Conservation (phyloP, 228 moss, liverwort and hornwort species). For the Sphagnum magellanicum region DNA sequence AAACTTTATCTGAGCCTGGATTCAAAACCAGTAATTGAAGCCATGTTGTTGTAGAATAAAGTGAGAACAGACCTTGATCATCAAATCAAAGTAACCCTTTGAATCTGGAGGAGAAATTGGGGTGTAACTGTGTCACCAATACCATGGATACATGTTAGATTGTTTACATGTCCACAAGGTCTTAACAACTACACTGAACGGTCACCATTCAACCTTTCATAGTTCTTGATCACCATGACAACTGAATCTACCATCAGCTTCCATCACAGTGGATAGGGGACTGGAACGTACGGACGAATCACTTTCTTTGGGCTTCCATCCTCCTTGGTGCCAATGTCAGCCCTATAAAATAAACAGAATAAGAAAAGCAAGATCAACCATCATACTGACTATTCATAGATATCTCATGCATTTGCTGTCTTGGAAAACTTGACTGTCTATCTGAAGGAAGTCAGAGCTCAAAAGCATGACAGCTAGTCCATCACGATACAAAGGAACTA, state of each 20-base stretch:
- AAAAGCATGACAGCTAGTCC: too few relatives aligned
- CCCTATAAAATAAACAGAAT: conserved; percentile 13
- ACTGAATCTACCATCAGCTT: too few relatives aligned
- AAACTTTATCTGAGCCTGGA: not conserved
- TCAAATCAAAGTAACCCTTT: conserved; percentile 57
- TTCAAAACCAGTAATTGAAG: not conserved
- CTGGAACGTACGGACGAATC: conserved; percentile 37
- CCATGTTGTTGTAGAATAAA: not conserved
- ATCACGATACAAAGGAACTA: too few relatives aligned
- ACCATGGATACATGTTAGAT: not conserved
- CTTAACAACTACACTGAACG: not conserved
- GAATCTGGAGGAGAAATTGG: conserved; percentile 59
- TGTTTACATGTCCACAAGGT: not conserved
- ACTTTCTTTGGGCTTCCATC: conserved; percentile 44
- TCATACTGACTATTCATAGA: too few relatives aligned
- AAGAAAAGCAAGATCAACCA: too few relatives aligned
- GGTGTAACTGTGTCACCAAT: conserved; percentile 28
- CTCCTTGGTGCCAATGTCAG: conserved; percentile 31
- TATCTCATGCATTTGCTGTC: too few relatives aligned
- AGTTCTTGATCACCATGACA: not conserved
- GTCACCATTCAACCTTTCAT: not conserved
- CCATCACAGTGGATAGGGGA: not conserved
- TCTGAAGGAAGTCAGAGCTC: too few relatives aligned
- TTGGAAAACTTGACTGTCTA: too few relatives aligned
- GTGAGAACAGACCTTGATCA: conserved; percentile 40